phyloP scores from a whole-genome alignment of 352 stramenopile genomes.

The Phytopythium litorale region DNA sequence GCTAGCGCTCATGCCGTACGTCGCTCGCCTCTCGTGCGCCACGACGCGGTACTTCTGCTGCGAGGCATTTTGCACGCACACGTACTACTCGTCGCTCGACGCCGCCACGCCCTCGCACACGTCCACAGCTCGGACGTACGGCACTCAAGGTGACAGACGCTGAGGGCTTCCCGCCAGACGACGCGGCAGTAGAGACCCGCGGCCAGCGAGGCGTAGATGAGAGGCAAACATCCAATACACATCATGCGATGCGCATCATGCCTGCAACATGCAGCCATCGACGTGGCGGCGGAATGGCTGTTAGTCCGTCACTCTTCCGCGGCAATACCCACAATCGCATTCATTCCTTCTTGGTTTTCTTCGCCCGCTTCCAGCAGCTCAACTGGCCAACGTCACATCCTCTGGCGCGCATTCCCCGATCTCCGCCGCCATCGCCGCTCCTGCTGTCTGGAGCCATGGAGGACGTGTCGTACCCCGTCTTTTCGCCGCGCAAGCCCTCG shows the following conservation, averaged over 20 bases:
- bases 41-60: slow-evolving; percentile 48
- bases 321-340: background rate
- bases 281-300: background rate
- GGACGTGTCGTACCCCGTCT: slow-evolving; percentile 25
- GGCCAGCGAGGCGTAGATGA: background rate
- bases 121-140: background rate
- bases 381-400: background rate
- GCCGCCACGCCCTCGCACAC: background rate
- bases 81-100: slow-evolving; percentile 8
- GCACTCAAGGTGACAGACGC: background rate
- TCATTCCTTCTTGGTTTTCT: background rate
- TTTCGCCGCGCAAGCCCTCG: slow-evolving; percentile 19
- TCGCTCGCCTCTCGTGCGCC: slow-evolving; percentile 38
- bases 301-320: background rate
- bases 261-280: background rate
- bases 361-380: background rate
- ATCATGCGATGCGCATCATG: background rate
- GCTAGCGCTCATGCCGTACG: slow-evolving; percentile 44
- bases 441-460: slow-evolving; percentile 3
- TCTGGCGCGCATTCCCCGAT: background rate
- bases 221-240: background rate
- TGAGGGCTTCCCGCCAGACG: background rate
- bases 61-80: slow-evolving; percentile 26
- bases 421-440: background rate
- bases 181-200: background rate